phyloP scores from a whole-genome alignment of 1,139 yeast genomes.

The Taphrina populina region DNA sequence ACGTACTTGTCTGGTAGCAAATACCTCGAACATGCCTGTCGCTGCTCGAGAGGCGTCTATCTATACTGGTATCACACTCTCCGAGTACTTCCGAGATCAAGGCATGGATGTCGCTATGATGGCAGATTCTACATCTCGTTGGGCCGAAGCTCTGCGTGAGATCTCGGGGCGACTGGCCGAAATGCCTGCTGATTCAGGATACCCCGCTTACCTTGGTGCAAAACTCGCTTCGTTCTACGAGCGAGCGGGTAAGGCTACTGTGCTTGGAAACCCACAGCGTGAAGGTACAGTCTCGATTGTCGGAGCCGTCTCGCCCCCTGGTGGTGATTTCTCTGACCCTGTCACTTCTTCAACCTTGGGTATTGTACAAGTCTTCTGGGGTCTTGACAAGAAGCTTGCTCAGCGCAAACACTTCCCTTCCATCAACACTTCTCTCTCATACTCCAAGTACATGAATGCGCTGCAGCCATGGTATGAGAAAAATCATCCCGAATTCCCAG shows the following conservation, averaged over 20 bases:
- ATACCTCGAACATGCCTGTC: slow-evolving; percentile 99
- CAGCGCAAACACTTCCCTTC: slow-evolving; percentile 99
- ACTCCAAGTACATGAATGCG: slow-evolving; percentile 90
- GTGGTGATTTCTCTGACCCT: slow-evolving; percentile 99
- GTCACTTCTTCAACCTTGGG: slow-evolving; percentile 97
- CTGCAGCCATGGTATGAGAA: slow-evolving; percentile 80
- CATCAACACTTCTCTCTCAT: slow-evolving; percentile 89
- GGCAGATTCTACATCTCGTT: slow-evolving; percentile 99
- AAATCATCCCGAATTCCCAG: slow-evolving; percentile 87
- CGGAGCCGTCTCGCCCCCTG: slow-evolving; percentile 99
- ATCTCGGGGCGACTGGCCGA: slow-evolving; percentile 99
- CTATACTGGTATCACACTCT: slow-evolving; percentile 96
- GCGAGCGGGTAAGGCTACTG: slow-evolving; percentile 97
- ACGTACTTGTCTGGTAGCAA: slow-evolving; percentile 97
- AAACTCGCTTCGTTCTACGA: slow-evolving; percentile 97
- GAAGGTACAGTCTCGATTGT: slow-evolving; percentile 96
- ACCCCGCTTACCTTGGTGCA: slow-evolving; percentile 99
- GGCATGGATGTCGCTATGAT: slow-evolving; percentile 98
- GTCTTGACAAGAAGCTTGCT: slow-evolving; percentile 96
- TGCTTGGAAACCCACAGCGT: slow-evolving; percentile 95
- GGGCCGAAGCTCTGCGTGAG: slow-evolving; percentile 99
- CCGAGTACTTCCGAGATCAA: slow-evolving; percentile 99
- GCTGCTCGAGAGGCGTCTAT: slow-evolving; percentile 99
- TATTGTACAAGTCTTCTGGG: slow-evolving; percentile 99
- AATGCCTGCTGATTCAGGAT: slow-evolving; percentile 99